Percentiles rank a stretch among this genome's conserved stretches.
These are phyloP conservation scores for Podaxis mareebaensis DNA, from an alignment of 768 basidiomycete genomes.

Conservation along the genomic window DNA sequence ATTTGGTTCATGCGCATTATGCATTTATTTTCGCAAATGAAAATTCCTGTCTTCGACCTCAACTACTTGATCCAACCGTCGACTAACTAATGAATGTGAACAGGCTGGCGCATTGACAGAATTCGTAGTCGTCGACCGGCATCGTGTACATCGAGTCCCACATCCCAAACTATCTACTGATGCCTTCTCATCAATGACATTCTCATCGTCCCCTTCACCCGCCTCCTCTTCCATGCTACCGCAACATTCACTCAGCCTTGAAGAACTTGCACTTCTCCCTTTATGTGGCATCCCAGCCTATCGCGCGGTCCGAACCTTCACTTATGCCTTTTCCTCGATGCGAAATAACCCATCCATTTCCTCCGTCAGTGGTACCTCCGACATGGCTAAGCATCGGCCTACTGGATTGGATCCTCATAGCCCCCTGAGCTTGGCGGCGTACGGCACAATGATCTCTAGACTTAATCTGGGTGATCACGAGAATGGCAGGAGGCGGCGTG, in stretches of 20 bases:
- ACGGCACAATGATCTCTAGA: conserved; percentile 12
- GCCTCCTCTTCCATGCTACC: conserved; percentile 25
- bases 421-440: conserved; percentile 10
- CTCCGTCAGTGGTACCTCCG: conserved; percentile 4
- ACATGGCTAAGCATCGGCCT: conserved; percentile 9
- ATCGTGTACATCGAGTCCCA: conserved; percentile 72
- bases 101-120: conserved; percentile 89
- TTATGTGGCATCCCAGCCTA: conserved; percentile 80
- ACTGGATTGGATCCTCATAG: background rate
- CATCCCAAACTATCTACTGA: conserved; percentile 42
- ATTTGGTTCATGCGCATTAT: background rate
- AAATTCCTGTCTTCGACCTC: conserved; percentile 8
- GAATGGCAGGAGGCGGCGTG: conserved; percentile 31
- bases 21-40: conserved; percentile 12
- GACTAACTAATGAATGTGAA: background rate
- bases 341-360: conserved; percentile 15
- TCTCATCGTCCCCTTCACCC: conserved; percentile 18
- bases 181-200: conserved; percentile 1
- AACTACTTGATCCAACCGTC: background rate
- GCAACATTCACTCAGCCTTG: conserved; percentile 41
- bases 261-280: conserved; percentile 81
- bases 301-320: conserved; percentile 74
- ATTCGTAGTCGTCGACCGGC: conserved; percentile 82
- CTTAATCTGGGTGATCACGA: conserved; percentile 22
- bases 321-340: conserved; percentile 42